Percentiles rank a stretch among this genome's conserved stretches.
Evolutionary conservation across 2,329 filamentous ascomycete genomes (phyloP).

Genomic region (Trichophyton benhamiae): DNA sequence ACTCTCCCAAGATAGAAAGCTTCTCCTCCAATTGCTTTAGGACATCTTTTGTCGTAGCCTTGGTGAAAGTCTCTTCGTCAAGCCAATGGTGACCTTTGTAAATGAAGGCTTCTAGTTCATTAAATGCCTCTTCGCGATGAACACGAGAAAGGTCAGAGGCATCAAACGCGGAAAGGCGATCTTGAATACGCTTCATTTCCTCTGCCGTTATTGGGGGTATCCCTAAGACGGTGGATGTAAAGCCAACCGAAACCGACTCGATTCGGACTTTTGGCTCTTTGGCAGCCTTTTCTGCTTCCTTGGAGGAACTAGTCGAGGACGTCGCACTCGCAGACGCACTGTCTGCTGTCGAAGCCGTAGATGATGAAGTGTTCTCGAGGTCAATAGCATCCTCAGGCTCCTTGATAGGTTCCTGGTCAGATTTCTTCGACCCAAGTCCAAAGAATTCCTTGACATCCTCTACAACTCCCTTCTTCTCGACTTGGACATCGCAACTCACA

Average conservation of each 20-base stretch:
- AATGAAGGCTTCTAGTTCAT: slow-evolving; percentile 85
- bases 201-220: slow-evolving; percentile 25
- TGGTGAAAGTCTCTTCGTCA: slow-evolving; percentile 61
- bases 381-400: slow-evolving; percentile 39
- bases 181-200: slow-evolving; percentile 43
- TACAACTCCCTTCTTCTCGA: slow-evolving; percentile 62
- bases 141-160: slow-evolving; percentile 66
- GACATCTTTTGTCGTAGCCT: slow-evolving; percentile 56
- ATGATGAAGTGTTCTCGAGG: slow-evolving; percentile 24
- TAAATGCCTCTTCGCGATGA: slow-evolving; percentile 72
- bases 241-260: slow-evolving; percentile 41
- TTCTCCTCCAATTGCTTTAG: slow-evolving; percentile 55
- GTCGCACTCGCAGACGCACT: slow-evolving; percentile 27
- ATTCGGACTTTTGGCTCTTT: slow-evolving; percentile 35
- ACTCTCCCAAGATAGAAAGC: slow-evolving; percentile 62
- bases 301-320: slow-evolving; percentile 29
- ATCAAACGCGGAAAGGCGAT: slow-evolving; percentile 73
- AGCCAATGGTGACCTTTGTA: slow-evolving; percentile 79
- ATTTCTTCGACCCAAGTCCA: slow-evolving; percentile 84
- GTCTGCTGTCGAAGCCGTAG: slow-evolving; percentile 14
- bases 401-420: slow-evolving; percentile 59
- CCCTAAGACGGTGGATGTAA: slow-evolving; percentile 38
- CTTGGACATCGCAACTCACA: slow-evolving; percentile 74
- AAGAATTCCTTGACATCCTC: slow-evolving; percentile 95
- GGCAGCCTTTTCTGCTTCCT: slow-evolving; percentile 31